Evolutionary conservation across 495 filamentous ascomycete genomes (phyloP), one percentile per base, ranked within the genome.

Genomic region (Umbilicaria muhlenbergii): DNA sequence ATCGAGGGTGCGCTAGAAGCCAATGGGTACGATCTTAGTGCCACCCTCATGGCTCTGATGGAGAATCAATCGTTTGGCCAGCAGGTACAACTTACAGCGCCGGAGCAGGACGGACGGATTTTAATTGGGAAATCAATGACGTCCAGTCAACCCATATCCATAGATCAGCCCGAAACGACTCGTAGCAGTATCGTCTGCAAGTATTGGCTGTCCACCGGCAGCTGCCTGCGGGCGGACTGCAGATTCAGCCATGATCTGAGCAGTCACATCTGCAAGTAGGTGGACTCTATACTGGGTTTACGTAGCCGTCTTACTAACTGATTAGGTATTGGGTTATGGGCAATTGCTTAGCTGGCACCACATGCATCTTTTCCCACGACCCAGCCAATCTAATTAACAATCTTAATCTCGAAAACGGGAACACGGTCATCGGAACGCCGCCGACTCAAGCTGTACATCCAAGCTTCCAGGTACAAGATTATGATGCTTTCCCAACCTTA

Each of bases 351-450:
- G 92, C 92, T 21, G 91, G 91, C 34, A 78, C 86, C 45, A 86
- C 86, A 11, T 99, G 92, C 61, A 81, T 94, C 45, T 99, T 99
- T 68, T 95, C 89, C 11, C 92, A 99, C 57, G 92, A 99, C 52
- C 92, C 92, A 10, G 77, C 87, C 4, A 71, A 79, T 47, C 69
- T 85, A n/a, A 68, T 84, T 47, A 80, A 75, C 51, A 74, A 70
- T 41, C 67, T 87, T 32, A 73, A 69, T 46, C 57, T 87, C 17
- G 70, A 74, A 36, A 78, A 80, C 34, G 71, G 69, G 38, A 70
- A 66, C 44, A 11, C 51, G 44, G 17, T 47, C 40, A 12, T 56
- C 55, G 33, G 56, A 44, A 74, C 74, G 41, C 67, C 79, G 41
- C 77, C 80, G 11, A 37, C 66, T 43, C 57, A 80, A 48, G 8